A percentile compares a stretch with the other conserved stretches of the same genome.
Evolutionary conservation across 1,284 basidiomycete species (phyloP).

Genomic region (Cerioporus squamosus): DNA sequence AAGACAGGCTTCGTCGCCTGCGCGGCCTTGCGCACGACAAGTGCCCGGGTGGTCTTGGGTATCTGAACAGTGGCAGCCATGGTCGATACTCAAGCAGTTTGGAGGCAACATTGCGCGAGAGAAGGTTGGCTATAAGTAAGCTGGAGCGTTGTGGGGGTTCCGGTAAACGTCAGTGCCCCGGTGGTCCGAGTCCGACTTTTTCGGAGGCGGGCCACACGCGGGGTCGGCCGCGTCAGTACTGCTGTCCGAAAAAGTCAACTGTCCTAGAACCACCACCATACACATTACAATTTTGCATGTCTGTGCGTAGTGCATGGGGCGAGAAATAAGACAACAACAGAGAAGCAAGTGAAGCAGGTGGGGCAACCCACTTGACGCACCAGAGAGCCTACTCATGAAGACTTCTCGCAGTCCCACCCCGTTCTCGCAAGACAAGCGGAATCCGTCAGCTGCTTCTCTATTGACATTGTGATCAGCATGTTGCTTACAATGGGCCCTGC

Average conservation of each 20-base stretch:
- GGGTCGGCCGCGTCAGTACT: no score
- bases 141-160: background rate
- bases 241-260: slow-evolving; percentile 18
- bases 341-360: no score
- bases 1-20: slow-evolving; percentile 40
- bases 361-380: no score
- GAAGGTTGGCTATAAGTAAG: background rate
- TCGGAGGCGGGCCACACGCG: background rate
- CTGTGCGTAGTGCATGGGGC: background rate
- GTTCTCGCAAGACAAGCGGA: no score
- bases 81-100: background rate
- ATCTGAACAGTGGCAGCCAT: slow-evolving; percentile 17
- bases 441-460: no score
- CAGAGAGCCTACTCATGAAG: no score
- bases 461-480: no score
- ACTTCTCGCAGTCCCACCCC: no score
- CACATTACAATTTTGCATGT: no score
- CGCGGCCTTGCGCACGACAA: slow-evolving; percentile 47
- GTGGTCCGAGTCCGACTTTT: slow-evolving; percentile 1
- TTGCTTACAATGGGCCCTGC: no score
- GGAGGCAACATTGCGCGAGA: background rate
- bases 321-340: background rate
- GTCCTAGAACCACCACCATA: slow-evolving; percentile 12
- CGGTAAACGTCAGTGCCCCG: slow-evolving; percentile 5
- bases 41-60: slow-evolving; percentile 34